These are phyloP conservation scores for Boletus tylopilopsis DNA, from an alignment of 768 basidiomycete genomes.

Conservation along the genomic window DNA sequence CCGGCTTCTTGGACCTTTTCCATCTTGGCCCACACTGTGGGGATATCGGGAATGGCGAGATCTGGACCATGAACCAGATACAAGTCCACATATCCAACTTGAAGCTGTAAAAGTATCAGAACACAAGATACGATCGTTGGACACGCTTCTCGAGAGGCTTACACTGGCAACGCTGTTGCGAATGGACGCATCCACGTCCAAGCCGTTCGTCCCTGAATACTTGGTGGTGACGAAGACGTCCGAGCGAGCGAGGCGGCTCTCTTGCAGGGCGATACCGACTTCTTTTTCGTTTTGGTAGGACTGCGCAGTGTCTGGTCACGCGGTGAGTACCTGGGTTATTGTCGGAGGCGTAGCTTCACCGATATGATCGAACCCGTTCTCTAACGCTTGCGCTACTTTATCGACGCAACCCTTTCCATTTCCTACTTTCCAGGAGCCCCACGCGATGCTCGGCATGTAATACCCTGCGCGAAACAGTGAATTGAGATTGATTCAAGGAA, in stretches of 20 bases:
- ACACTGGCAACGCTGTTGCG: slow-evolving; percentile 55
- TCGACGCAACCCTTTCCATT: slow-evolving; percentile 50
- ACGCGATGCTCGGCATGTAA: slow-evolving; percentile 48
- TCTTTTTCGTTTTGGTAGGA: slow-evolving; percentile 61
- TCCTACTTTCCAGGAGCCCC: slow-evolving; percentile 63
- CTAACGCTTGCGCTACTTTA: slow-evolving; percentile 60
- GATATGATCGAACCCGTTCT: slow-evolving; percentile 58
- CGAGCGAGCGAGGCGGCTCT: slow-evolving; percentile 52
- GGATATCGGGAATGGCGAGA: slow-evolving; percentile 56
- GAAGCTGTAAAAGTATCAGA: slow-evolving; percentile 48
- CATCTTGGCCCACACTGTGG: slow-evolving; percentile 61
- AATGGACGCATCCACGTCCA: slow-evolving; percentile 55
- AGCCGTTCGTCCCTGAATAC: slow-evolving; percentile 48
- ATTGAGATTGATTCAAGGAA: too few species aligned
- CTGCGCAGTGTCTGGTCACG: slow-evolving; percentile 56
- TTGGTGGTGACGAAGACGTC: slow-evolving; percentile 70
- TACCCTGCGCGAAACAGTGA: slow-evolving; percentile 41
- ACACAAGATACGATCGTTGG: too few species aligned
- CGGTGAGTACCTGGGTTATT: neutral
- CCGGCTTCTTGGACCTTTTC: slow-evolving; percentile 58
- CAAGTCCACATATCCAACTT: slow-evolving; percentile 61
- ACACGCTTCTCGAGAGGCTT: too few species aligned
- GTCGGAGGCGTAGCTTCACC: slow-evolving; percentile 36
- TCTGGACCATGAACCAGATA: slow-evolving; percentile 65
- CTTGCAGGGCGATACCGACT: slow-evolving; percentile 36